Evolutionary conservation across 1,284 basidiomycete genomes (phyloP), one percentile per base, ranked within the genome.

Genomic region (Trichosporon coremiiforme): DNA sequence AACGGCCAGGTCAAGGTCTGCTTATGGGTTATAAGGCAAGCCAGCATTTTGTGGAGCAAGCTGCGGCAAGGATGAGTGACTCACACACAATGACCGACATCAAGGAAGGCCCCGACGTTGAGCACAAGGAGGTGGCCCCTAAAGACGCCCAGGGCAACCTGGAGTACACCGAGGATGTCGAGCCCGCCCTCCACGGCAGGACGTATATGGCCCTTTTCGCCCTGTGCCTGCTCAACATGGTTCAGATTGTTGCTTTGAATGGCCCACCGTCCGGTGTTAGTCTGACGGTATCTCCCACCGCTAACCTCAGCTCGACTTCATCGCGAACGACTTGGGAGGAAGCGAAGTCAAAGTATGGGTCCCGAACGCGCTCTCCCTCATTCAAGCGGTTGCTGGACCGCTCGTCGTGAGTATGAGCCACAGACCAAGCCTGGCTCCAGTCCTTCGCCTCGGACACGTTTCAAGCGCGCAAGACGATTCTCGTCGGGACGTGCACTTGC

Each of bases 371-470:
- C 53, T 71, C 3, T 68, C 70, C 3, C 62, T 71, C 9, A 36
- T 71, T 1, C 70, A 71, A 17, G 70, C 70, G 3, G 70, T 71
- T 5, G 36, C 60, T 1, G 64, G 65, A 0, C 70, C 70, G 0
- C 29, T 68, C 2, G 47, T 71, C 20, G 70, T 71, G 36, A 64
- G 70, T 53, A 33, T n/a, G n/a, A n/a, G n/a, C n/a, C n/a, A n/a
- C n/a, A n/a, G n/a, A n/a, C n/a, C n/a, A n/a, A n/a, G n/a, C n/a
- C n/a, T n/a, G n/a, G n/a, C n/a, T n/a, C n/a, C n/a, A 70, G 69
- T 63, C 70, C 1, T 71, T 71, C 35, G 70, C 70, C 2, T 66
- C 65, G 4, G 70, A 71, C 41, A 71, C 70, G 0, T 71, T 71
- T 62, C 70, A 71, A 20, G 67, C 67, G 1, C 70, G 70, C 31